Percentiles rank a stretch among this genome's conserved stretches.
Evolutionary conservation across 129 eudicot genomes (phyloP).

Genomic region (Tagetes erecta): DNA sequence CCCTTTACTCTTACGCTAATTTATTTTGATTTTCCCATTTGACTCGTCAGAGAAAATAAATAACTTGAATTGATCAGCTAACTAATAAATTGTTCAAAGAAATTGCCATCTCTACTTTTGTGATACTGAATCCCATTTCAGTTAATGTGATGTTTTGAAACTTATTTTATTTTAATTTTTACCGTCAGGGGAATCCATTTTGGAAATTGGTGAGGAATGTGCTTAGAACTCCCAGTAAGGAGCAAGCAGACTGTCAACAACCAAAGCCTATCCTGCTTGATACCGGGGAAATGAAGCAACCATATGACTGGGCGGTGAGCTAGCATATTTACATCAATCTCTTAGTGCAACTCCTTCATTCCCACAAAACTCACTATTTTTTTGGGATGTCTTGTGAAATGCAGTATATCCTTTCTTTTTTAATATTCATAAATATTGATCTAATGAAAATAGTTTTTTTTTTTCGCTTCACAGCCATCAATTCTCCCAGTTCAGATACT

Average conservation of each 20-base stretch:
- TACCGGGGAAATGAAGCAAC: constrained; percentile 95
- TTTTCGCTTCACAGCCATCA: constrained; percentile 65
- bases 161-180: constrained; percentile 6
- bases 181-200: constrained; percentile 80
- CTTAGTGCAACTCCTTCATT: not conserved
- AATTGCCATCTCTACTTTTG: not conserved
- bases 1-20: not conserved
- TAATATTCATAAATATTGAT: not conserved
- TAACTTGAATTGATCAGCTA: not conserved
- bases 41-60: not conserved
- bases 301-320: constrained; percentile 99
- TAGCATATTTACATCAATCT: constrained; percentile 20
- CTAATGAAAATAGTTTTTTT: not conserved
- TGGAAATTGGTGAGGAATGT: constrained; percentile 88
- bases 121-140: not conserved
- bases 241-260: constrained; percentile 84
- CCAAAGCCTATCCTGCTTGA: constrained; percentile 96
- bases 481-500: constrained; percentile 91
- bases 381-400: not conserved
- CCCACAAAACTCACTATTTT: not conserved
- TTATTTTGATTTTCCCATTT: not conserved
- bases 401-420: not conserved
- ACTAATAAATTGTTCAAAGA: not conserved
- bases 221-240: constrained; percentile 71
- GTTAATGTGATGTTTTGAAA: not conserved